phyloP scores from a whole-genome alignment of 441 rosid genomes.

The Rhodomyrtus psidioides region DNA sequence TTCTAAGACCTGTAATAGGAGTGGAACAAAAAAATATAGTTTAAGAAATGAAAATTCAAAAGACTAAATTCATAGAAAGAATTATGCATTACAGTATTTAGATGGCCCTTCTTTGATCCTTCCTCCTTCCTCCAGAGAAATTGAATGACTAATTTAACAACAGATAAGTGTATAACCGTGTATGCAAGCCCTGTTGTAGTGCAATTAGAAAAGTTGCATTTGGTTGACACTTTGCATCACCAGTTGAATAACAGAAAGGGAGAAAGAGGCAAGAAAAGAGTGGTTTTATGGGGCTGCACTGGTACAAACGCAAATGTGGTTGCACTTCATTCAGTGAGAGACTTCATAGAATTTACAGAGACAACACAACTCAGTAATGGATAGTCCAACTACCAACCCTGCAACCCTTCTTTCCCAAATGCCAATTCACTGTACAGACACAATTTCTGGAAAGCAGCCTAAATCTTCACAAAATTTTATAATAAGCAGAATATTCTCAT shows the following conservation, averaged over 20 bases:
- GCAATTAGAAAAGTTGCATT: neutral
- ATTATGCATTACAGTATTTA: neutral
- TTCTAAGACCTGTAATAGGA: conserved; percentile 61
- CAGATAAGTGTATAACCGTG: neutral
- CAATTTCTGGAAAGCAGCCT: neutral
- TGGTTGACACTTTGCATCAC: neutral
- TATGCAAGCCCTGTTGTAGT: neutral
- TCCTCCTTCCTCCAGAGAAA: neutral
- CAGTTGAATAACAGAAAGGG: neutral
- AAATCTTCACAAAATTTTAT: neutral
- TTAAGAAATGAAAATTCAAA: neutral
- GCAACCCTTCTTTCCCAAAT: neutral
- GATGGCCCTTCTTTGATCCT: neutral
- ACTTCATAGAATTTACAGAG: neutral
- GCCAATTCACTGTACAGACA: neutral
- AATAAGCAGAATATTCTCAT: neutral
- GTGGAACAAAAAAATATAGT: neutral
- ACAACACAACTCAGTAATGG: neutral
- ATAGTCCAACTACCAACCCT: neutral
- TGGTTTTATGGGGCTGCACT: neutral
- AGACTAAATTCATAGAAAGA: neutral
- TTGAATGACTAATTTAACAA: neutral
- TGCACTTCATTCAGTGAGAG: neutral
- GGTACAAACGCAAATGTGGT: neutral
- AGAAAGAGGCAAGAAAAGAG: neutral